These are phyloP conservation scores for Lodderomyces parapsilosis DNA, from an alignment of 1,139 yeast genomes.

Conservation along the genomic window DNA sequence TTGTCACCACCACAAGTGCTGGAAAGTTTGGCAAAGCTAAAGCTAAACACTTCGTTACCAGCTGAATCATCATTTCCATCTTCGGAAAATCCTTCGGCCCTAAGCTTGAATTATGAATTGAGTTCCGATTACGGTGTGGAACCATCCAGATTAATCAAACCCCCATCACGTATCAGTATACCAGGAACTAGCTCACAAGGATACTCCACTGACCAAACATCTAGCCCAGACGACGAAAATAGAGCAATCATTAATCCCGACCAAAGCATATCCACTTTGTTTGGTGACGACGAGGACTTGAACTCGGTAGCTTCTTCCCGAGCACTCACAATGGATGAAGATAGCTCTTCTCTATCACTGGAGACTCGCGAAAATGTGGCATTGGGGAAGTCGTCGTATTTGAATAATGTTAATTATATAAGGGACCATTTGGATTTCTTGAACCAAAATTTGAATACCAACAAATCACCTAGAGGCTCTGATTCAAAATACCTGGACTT, in stretches of 20 bases:
- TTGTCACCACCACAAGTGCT: background rate
- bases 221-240: slow-evolving; percentile 6
- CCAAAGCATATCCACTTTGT: slow-evolving; percentile 11
- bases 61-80: background rate
- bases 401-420: slow-evolving; percentile 27
- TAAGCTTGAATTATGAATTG: slow-evolving; percentile 6
- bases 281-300: slow-evolving; percentile 10
- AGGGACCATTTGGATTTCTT: slow-evolving; percentile 24
- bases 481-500: slow-evolving; percentile 16
- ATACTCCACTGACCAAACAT: slow-evolving; percentile 10
- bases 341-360: slow-evolving; percentile 8
- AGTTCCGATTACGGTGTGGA: background rate
- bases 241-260: slow-evolving; percentile 8
- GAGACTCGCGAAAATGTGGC: slow-evolving; percentile 13
- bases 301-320: slow-evolving; percentile 7
- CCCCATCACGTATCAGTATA: slow-evolving; percentile 3
- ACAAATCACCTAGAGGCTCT: slow-evolving; percentile 6
- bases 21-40: slow-evolving; percentile 1
- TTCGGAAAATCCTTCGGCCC: slow-evolving; percentile 10
- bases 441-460: slow-evolving; percentile 16
- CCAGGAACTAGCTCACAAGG: slow-evolving; percentile 6
- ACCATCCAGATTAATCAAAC: slow-evolving; percentile 2
- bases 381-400: slow-evolving; percentile 20
- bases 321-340: slow-evolving; percentile 4
- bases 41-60: background rate